A percentile compares a stretch with the other conserved stretches of the same genome.
Evolutionary conservation across 2,329 filamentous ascomycete genomes (phyloP).

Genomic region (Colletotrichum phormii): DNA sequence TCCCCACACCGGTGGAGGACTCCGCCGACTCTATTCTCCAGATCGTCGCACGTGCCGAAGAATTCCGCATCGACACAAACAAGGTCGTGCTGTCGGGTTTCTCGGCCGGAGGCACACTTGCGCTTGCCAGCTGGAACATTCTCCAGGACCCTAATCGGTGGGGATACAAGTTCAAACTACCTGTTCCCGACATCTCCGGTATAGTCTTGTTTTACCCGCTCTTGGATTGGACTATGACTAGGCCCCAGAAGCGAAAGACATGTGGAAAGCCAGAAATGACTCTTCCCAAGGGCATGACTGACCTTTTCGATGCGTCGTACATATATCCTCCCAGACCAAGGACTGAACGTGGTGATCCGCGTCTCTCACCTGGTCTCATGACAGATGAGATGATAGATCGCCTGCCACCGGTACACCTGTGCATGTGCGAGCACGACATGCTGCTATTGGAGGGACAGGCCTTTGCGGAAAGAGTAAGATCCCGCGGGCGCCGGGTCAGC

Average conservation of each 20-base stretch:
- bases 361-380: constrained; percentile 69
- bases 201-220: constrained; percentile 72
- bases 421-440: constrained; percentile 75
- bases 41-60: constrained; percentile 64
- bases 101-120: constrained; percentile 70
- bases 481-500: constrained; percentile 41
- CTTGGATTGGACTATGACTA: constrained; percentile 69
- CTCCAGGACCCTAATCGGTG: constrained; percentile 56
- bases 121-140: constrained; percentile 60
- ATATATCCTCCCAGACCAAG: constrained; percentile 63
- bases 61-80: constrained; percentile 67
- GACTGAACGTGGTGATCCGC: constrained; percentile 61
- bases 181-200: constrained; percentile 61
- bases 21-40: constrained; percentile 73
- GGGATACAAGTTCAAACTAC: constrained; percentile 51
- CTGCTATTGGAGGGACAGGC: constrained; percentile 69
- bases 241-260: constrained; percentile 65
- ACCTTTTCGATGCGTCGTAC: constrained; percentile 73
- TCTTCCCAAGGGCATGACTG: constrained; percentile 67
- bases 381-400: constrained; percentile 63
- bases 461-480: constrained; percentile 69
- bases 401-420: constrained; percentile 66
- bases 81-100: constrained; percentile 72
- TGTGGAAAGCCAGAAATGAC: constrained; percentile 68
- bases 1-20: constrained; percentile 74